A percentile compares a stretch with the other conserved stretches of the same genome.
Conservation (phyloP, 306 rosid genomes). For the Trifolium dubium region DNA sequence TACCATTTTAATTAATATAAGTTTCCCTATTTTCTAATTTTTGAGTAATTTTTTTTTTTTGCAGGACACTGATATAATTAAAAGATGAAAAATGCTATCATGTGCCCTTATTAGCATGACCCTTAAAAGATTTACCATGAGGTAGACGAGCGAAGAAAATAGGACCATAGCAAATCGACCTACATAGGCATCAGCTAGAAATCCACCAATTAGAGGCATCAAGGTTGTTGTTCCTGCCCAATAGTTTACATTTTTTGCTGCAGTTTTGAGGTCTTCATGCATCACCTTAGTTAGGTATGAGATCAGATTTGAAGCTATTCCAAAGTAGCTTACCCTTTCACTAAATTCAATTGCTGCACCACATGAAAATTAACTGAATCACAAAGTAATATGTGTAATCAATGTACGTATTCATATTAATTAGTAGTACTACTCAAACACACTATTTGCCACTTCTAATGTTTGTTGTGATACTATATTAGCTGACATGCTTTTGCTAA, state of each 20-base stretch:
- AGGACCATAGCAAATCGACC: conserved; percentile 54
- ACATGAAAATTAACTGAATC: background rate
- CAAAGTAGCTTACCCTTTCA: conserved; percentile 56
- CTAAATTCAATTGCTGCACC: conserved; percentile 54
- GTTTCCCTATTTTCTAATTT: no score
- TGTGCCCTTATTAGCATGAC: no score
- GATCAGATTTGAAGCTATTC: conserved; percentile 52
- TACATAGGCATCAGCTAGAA: conserved; percentile 59
- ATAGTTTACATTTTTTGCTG: conserved; percentile 58
- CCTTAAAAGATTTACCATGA: conserved; percentile 44
- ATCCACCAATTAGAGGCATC: conserved; percentile 62
- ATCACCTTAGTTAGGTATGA: conserved; percentile 55
- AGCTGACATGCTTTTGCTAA: no score
- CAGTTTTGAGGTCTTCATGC: conserved; percentile 59
- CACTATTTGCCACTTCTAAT: no score
- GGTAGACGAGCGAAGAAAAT: conserved; percentile 52
- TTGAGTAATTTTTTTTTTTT: no score
- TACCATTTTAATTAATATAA: no score
- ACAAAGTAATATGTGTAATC: no score
- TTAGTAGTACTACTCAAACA: no score
- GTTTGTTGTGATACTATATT: no score
- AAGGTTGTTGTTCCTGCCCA: conserved; percentile 60
- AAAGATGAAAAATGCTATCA: no score
- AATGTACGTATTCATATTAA: no score
- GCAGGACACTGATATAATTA: no score